phyloP scores from a whole-genome alignment of 306 rosid genomes.

The Citrullus mucosospermus region DNA sequence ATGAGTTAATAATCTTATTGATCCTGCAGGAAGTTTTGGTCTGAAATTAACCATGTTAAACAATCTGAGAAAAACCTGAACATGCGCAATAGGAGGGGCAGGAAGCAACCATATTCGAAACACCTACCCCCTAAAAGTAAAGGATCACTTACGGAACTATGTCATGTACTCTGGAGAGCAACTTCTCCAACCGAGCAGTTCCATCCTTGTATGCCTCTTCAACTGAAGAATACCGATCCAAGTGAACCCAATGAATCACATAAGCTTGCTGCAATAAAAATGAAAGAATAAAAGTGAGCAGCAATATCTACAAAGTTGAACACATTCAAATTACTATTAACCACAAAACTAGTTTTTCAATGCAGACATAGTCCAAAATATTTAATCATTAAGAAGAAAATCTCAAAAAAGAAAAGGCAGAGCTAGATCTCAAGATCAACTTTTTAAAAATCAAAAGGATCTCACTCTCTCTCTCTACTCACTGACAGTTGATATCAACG shows the following conservation, averaged over 20 bases:
- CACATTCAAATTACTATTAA: background rate
- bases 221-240: conserved; percentile 62
- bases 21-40: conserved; percentile 88
- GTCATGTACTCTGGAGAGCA: conserved; percentile 72
- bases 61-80: background rate
- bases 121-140: background rate
- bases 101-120: background rate
- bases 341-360: background rate
- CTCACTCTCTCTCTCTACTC: background rate
- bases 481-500: background rate
- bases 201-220: conserved; percentile 68
- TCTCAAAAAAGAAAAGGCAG: background rate
- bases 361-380: background rate
- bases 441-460: background rate
- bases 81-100: background rate
- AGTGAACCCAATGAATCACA: conserved; percentile 80
- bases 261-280: conserved; percentile 57
- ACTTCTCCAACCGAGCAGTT: conserved; percentile 34
- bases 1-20: conserved; percentile 43
- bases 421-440: background rate
- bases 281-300: background rate
- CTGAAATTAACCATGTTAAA: conserved; percentile 11
- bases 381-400: background rate
- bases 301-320: background rate
- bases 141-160: conserved; percentile 53